phyloP scores from a whole-genome alignment of 2,329 filamentous ascomycete genomes.

The Xylariaceae sp. region DNA sequence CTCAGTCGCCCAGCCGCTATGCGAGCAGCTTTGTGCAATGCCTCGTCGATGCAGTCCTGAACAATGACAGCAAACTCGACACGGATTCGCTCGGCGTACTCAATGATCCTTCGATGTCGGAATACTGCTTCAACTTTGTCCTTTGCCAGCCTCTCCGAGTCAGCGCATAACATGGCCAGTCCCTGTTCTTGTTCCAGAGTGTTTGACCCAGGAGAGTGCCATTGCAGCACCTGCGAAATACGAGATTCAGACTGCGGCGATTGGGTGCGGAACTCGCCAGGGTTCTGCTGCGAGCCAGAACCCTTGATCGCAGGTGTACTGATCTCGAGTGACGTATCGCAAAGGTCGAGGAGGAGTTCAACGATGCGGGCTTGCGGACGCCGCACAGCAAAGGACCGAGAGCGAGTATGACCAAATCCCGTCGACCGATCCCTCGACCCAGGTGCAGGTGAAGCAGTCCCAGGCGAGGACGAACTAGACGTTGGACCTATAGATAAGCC shows the following conservation, averaged over 20 bases:
- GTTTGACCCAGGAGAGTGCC: conserved; percentile 89
- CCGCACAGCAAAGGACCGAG: conserved; percentile 83
- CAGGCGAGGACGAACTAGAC: conserved; percentile 63
- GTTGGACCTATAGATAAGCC: conserved; percentile 72
- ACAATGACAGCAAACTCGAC: conserved; percentile 89
- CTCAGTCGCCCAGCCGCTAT: conserved; percentile 80
- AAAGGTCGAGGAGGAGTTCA: conserved; percentile 87
- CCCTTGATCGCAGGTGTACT: conserved; percentile 93
- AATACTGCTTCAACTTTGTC: conserved; percentile 90
- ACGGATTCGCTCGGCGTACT: conserved; percentile 92
- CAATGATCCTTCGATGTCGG: conserved; percentile 84
- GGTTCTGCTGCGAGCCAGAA: conserved; percentile 54
- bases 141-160: conserved; percentile 77
- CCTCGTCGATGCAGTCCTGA: conserved; percentile 90
- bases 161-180: conserved; percentile 75
- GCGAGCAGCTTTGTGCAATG: conserved; percentile 78
- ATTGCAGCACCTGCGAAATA: conserved; percentile 89
- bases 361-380: conserved; percentile 88
- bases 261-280: conserved; percentile 79
- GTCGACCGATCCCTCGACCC: conserved; percentile 67
- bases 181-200: conserved; percentile 92
- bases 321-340: conserved; percentile 91
- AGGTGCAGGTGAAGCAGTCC: conserved; percentile 62
- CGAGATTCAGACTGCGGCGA: conserved; percentile 94
- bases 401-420: conserved; percentile 71